A percentile compares a stretch with the other conserved stretches of the same genome.
Evolutionary conservation across 2,329 filamentous ascomycete genomes (phyloP).

Genomic region (Chaetomium strumarium): DNA sequence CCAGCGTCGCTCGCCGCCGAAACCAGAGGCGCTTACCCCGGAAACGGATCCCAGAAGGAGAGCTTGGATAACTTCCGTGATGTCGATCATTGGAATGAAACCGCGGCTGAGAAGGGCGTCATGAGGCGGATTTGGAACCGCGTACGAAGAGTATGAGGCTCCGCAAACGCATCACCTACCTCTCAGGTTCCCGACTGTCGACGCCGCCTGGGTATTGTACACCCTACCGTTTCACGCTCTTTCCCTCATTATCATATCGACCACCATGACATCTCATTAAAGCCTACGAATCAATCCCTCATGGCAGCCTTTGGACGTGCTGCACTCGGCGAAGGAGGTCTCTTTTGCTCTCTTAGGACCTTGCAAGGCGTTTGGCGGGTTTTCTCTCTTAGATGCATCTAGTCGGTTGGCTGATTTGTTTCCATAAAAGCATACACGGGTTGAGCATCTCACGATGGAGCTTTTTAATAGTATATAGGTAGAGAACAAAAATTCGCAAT

Average conservation of each 20-base stretch:
- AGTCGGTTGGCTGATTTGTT: not conserved
- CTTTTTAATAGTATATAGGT: not conserved
- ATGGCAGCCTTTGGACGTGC: too few relatives aligned
- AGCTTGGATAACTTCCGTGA: conserved; percentile 49
- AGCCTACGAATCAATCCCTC: too few relatives aligned
- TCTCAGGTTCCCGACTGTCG: not conserved
- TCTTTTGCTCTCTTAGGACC: not conserved
- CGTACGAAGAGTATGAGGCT: conserved; percentile 41
- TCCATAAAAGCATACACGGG: not conserved
- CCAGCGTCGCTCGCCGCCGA: conserved; percentile 18
- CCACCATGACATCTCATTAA: too few relatives aligned
- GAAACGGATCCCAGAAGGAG: conserved; percentile 40
- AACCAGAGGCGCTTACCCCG: conserved; percentile 27
- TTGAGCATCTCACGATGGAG: conserved; percentile 8
- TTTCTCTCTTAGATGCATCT: not conserved
- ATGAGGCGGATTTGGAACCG: conserved; percentile 62
- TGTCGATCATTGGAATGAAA: conserved; percentile 45
- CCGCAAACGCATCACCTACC: not conserved
- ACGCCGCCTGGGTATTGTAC: too few relatives aligned
- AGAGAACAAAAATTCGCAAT: not conserved
- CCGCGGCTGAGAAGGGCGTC: conserved; percentile 45
- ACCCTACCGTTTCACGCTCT: too few relatives aligned
- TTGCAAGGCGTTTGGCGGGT: conserved; percentile 12
- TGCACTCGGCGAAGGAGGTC: too few relatives aligned
- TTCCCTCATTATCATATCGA: too few relatives aligned